These are phyloP conservation scores for Myrmaecium sp. DNA, from an alignment of 2,329 filamentous ascomycete species.

Conservation along the genomic window DNA sequence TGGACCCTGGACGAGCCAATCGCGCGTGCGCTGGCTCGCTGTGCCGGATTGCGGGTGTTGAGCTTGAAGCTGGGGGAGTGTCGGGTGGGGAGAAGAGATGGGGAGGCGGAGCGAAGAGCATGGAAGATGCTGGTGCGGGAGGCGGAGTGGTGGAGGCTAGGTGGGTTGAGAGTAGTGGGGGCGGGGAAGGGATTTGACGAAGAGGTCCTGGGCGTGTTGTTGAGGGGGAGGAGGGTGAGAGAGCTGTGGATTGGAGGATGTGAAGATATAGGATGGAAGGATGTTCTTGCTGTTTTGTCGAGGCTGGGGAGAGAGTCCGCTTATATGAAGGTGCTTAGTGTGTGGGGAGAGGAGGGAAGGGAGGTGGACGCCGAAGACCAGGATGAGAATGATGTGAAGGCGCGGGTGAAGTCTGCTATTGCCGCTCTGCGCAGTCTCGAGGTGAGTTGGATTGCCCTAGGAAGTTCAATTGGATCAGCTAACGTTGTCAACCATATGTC, in stretches of 20 bases:
- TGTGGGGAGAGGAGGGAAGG: background rate
- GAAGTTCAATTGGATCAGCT: background rate
- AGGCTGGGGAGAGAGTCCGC: slow-evolving; percentile 6
- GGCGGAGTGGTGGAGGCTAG: slow-evolving; percentile 6
- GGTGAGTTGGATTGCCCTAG: slow-evolving; percentile 1
- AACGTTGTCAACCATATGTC: slow-evolving; percentile 1
- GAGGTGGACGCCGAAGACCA: too few relatives aligned
- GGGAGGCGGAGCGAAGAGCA: background rate
- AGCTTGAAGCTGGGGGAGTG: slow-evolving; percentile 12
- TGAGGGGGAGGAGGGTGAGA: too few relatives aligned
- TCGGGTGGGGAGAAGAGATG: slow-evolving; percentile 1
- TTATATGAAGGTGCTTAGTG: slow-evolving; percentile 9
- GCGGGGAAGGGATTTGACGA: slow-evolving; percentile 9
- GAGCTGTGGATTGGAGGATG: too few relatives aligned
- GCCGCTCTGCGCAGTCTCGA: background rate
- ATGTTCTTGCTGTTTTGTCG: too few relatives aligned
- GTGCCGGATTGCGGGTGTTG: slow-evolving; percentile 10
- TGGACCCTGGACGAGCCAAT: slow-evolving; percentile 13
- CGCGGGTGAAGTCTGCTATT: slow-evolving; percentile 1
- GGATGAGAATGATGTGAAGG: too few relatives aligned
- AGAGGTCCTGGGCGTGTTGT: slow-evolving; percentile 7
- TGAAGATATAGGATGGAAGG: too few relatives aligned
- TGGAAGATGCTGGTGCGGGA: slow-evolving; percentile 3
- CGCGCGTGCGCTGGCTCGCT: slow-evolving; percentile 9
- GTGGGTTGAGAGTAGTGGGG: too few relatives aligned